Base-by-base conservation (phyloP, 768 basidiomycete species). In the Lentinula sp. region DNA sequence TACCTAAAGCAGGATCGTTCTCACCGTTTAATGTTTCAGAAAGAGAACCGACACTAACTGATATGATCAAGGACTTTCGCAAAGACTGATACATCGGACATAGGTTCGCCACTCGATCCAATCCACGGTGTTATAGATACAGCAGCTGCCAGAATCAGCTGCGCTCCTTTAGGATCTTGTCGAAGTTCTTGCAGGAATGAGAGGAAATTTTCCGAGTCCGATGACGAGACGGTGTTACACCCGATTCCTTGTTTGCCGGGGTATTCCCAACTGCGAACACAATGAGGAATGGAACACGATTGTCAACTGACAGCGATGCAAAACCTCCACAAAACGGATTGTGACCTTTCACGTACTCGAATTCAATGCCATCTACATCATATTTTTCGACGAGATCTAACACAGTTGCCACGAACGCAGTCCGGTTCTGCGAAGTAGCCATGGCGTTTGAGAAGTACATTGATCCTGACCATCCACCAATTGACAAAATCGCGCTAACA, bases 141-240 rank as follows among this genome's bases (percentile, higher is more conserved):
- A 2, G 93, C 91, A 3, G 88, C 86, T 20, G 91, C 86, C 63
- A 95, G 80, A 51, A 88, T 81, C 49, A 91, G 73, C 13, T 84
- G 82, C 39, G 77, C 67, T 1, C 83, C 80, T 2, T 78, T 75
- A 0, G 85, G 73, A 5, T 81, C 77, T 18, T 72, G 67, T 46
- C 92, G 85, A 13, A 95, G 80, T 64, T 85, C 80, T 66, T 86
- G 80, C 35, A 96, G 79, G 79, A 95, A 90, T 12, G 78, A 67
- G 45, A 95, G 82, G 74, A 89, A 88, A 72, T 97, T 95, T 63
- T 80, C 78, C 0, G 88, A 86, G 71, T 97, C 95, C 57, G 55
- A 41, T 8, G 55, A 43, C 23, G 82, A 82, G 50, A 85, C 71
- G 6, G 70, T 71, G 74, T 96, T 96, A 68, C 90, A 91, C 6